Evolutionary conservation across 768 basidiomycete species (phyloP).

Genomic region (Sporobolomyces roseus): DNA sequence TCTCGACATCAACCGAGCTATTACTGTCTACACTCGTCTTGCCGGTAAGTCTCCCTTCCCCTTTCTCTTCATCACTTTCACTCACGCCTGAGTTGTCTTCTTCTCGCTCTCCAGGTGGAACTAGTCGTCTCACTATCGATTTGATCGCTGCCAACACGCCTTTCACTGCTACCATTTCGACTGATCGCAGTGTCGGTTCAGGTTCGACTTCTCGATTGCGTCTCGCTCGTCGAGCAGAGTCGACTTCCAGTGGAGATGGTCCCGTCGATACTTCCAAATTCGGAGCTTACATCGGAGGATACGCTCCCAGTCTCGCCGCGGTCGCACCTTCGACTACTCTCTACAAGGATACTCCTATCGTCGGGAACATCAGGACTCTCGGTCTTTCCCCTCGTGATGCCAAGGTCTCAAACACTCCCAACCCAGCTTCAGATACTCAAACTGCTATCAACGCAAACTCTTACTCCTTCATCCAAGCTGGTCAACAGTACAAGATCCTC

Average conservation of each 20-base stretch:
- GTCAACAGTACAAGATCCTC: slow-evolving; percentile 17
- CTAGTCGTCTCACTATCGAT: slow-evolving; percentile 15
- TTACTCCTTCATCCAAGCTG: not conserved
- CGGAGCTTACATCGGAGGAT: not conserved
- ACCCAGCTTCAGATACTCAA: not conserved
- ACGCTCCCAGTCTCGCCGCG: too few species aligned
- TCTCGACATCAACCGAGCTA: slow-evolving; percentile 1
- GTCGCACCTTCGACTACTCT: not conserved
- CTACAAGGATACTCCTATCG: slow-evolving; percentile 15
- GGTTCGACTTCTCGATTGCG: slow-evolving; percentile 12
- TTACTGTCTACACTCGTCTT: slow-evolving; percentile 15
- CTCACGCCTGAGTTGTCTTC: not conserved
- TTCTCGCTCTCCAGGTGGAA: slow-evolving; percentile 11
- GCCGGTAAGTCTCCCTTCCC: not conserved
- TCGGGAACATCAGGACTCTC: slow-evolving; percentile 7
- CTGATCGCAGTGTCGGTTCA: not conserved
- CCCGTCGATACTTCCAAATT: not conserved
- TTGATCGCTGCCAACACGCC: slow-evolving; percentile 13
- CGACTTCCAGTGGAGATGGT: not conserved
- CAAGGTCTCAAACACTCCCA: not conserved
- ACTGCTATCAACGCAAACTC: not conserved
- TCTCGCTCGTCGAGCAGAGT: slow-evolving; percentile 4
- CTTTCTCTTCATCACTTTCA: too few species aligned
- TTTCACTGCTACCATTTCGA: slow-evolving; percentile 18
- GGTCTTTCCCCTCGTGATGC: slow-evolving; percentile 17